Evolutionary conservation across 768 basidiomycete species (phyloP).

Genomic region (Kwoniella sp.): DNA sequence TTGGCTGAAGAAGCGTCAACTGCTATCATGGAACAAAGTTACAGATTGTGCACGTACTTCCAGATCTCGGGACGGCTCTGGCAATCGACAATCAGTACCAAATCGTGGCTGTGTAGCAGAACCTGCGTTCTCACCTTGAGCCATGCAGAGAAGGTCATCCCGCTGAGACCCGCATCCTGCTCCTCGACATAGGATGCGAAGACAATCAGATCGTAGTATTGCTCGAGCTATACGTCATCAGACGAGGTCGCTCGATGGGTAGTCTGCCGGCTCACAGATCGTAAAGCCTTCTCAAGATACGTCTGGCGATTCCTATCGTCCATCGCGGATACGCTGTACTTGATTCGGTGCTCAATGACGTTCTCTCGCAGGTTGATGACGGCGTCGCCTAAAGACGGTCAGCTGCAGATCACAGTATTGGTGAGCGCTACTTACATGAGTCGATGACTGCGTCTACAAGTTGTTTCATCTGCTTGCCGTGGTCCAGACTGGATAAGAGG

Average conservation of each 20-base stretch:
- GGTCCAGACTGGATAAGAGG: conserved; percentile 85
- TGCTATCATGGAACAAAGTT: background rate
- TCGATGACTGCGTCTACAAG: conserved; percentile 89
- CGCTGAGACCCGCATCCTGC: conserved; percentile 56
- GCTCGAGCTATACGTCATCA: conserved; percentile 40
- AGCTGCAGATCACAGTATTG: background rate
- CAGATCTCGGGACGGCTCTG: conserved; percentile 82
- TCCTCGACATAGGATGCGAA: conserved; percentile 82
- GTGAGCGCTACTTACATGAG: conserved; percentile 55
- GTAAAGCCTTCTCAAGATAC: conserved; percentile 31
- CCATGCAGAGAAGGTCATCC: conserved; percentile 77
- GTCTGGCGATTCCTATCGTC: conserved; percentile 57
- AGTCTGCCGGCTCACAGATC: conserved; percentile 26
- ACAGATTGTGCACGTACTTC: conserved; percentile 60
- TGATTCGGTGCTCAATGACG: conserved; percentile 73
- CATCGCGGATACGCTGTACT: conserved; percentile 76
- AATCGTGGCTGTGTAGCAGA: too few relatives aligned
- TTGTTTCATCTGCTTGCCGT: conserved; percentile 76
- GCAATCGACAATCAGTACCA: too few relatives aligned
- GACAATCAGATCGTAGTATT: conserved; percentile 79
- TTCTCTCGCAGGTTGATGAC: conserved; percentile 88
- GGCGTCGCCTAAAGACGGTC: conserved; percentile 66
- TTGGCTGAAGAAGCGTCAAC: conserved; percentile 57
- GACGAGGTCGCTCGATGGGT: background rate
- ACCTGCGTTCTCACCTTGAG: conserved; percentile 70